Conservation (phyloP, 176 grass and related monocot species). For the Zoysia japonica region DNA sequence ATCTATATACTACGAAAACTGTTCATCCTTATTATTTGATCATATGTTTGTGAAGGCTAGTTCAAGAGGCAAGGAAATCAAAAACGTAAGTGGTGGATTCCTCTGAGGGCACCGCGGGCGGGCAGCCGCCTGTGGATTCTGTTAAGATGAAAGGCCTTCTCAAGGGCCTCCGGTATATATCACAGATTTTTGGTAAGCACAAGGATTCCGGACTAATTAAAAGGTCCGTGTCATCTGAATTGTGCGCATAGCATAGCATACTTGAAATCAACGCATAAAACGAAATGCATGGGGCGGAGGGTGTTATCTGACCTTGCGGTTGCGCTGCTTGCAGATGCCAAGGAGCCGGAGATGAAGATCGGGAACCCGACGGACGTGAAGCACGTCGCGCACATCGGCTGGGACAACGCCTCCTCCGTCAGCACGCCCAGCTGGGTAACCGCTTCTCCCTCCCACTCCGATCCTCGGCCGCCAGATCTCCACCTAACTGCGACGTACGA, state of each 20-base stretch:
- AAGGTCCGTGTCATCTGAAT: not conserved
- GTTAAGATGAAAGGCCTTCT: slow-evolving; percentile 92
- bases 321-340: slow-evolving; percentile 39
- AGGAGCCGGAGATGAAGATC: slow-evolving; percentile 91
- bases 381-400: slow-evolving; percentile 95
- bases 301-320: slow-evolving; percentile 25
- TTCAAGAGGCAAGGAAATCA: slow-evolving; percentile 17
- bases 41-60: slow-evolving; percentile 30
- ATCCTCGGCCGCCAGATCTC: not conserved
- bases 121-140: slow-evolving; percentile 65
- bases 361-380: slow-evolving; percentile 91
- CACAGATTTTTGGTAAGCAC: slow-evolving; percentile 85
- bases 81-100: slow-evolving; percentile 51
- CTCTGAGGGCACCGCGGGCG: slow-evolving; percentile 42
- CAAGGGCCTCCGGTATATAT: slow-evolving; percentile 95
- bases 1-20: not conserved
- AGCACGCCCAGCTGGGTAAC: slow-evolving; percentile 69
- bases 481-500: slow-evolving; percentile 24
- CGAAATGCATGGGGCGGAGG: slow-evolving; percentile 1
- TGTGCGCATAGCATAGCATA: not conserved
- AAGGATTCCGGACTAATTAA: not conserved
- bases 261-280: slow-evolving; percentile 1
- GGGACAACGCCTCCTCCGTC: slow-evolving; percentile 60
- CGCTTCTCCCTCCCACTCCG: not conserved
- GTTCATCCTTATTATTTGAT: slow-evolving; percentile 5